These are phyloP conservation scores for Mycena indigotica DNA, from an alignment of 768 basidiomycete species.

Conservation along the genomic window DNA sequence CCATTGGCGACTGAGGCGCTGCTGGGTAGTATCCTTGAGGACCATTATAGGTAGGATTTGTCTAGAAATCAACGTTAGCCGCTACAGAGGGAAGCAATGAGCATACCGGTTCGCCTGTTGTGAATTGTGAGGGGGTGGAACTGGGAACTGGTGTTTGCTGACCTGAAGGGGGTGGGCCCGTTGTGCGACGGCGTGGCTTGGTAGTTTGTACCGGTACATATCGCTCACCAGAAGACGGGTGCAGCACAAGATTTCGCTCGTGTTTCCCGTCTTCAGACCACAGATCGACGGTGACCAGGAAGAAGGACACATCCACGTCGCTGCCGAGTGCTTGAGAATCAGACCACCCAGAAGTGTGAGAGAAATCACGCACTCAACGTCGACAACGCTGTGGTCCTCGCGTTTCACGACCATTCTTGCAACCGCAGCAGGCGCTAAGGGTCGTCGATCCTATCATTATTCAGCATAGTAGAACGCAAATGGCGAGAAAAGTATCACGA, in stretches of 20 bases:
- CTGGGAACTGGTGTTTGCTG: conserved; percentile 52
- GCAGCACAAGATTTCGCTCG: conserved; percentile 88
- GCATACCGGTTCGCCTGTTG: conserved; percentile 47
- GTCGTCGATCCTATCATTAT: conserved; percentile 76
- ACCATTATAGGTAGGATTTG: too few relatives aligned
- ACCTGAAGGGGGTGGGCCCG: conserved; percentile 40
- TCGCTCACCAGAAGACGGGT: conserved; percentile 79
- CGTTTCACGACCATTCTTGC: conserved; percentile 78
- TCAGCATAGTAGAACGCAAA: conserved; percentile 19
- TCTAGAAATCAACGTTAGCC: too few relatives aligned
- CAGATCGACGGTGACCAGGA: conserved; percentile 89
- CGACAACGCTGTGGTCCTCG: conserved; percentile 66
- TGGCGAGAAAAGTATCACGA: conserved; percentile 22
- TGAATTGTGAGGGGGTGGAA: conserved; percentile 47
- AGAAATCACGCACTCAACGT: conserved; percentile 66
- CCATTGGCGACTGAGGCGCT: conserved; percentile 39
- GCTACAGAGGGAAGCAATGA: too few relatives aligned
- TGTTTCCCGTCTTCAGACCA: conserved; percentile 83
- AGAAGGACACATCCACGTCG: conserved; percentile 84
- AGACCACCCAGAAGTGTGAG: conserved; percentile 1
- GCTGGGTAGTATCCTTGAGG: conserved; percentile 48
- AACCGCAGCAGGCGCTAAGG: conserved; percentile 87
- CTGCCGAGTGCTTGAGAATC: conserved; percentile 42
- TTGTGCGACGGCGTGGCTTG: conserved; percentile 46
- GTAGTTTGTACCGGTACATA: conserved; percentile 56